Conservation (phyloP, 1,139 yeast species). For the Hanseniaspora uvarum region DNA sequence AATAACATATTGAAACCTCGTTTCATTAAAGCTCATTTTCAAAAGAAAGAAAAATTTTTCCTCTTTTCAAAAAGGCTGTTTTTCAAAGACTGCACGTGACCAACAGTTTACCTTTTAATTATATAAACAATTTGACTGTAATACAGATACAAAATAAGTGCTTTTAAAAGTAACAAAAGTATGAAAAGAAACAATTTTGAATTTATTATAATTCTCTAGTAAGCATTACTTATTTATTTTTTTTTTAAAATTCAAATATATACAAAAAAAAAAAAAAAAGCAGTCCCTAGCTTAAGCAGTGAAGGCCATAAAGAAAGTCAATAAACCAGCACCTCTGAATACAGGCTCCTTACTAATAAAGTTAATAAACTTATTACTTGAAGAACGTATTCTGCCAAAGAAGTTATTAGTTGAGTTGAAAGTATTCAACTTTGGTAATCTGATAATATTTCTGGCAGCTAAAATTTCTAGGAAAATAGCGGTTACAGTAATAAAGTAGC, state of each 20-base stretch:
- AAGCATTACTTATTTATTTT: neutral
- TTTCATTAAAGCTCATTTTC: too few relatives aligned
- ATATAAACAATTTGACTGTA: too few relatives aligned
- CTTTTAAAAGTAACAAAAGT: too few relatives aligned
- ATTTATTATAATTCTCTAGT: neutral
- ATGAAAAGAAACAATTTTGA: too few relatives aligned
- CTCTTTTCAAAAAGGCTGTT: too few relatives aligned
- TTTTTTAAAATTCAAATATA: neutral
- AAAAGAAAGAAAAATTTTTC: too few relatives aligned
- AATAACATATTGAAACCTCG: too few relatives aligned
- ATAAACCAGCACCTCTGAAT: constrained; percentile 1
- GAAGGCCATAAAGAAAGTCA: constrained; percentile 8
- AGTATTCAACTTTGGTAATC: neutral
- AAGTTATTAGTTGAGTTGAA: neutral
- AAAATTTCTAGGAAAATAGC: constrained; percentile 9
- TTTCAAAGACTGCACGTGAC: too few relatives aligned
- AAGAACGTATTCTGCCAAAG: neutral
- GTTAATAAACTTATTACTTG: neutral
- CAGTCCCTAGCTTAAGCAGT: neutral
- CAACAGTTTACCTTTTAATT: too few relatives aligned
- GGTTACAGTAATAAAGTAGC: constrained; percentile 4
- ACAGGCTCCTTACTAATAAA: constrained; percentile 9
- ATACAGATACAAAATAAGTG: too few relatives aligned
- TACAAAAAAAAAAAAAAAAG: too few relatives aligned
- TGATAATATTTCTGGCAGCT: constrained; percentile 11